Evolutionary conservation across 306 rosid species (phyloP), one percentile per base, ranked within the genome.

Genomic region (Macrotyloma uniflorum): DNA sequence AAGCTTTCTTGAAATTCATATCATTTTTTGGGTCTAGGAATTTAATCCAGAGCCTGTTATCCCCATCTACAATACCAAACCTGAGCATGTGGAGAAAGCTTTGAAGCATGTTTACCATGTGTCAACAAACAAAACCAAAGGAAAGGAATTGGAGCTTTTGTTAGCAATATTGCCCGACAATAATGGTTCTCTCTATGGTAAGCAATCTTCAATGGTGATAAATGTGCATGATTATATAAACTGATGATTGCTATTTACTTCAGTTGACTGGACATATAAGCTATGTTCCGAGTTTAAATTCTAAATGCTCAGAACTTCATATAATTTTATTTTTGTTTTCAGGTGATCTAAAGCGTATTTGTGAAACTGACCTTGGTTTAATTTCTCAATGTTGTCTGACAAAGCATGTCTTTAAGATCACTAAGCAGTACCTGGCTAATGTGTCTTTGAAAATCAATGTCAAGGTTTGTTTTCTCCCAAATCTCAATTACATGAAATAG

Each of bases 331-430:
- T 61, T 26, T 68, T 83, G 18, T 72, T 85, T 78, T 70, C 85
- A 94, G 98, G 98, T 83, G 98, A 92, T 76, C 78, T 94, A 53
- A 94, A 94, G 77, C 91, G 98, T 18, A 92, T 94, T 20, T 92
- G 98, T 70, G 98, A 94, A 88, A 94, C 98, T 0, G 97, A 94
- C 13, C 97, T 94, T 72, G 98, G 98, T 49, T 81, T 94, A 50
- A 93, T 94, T 51, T 90, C 98, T 12, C 98, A 94, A 81, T 94
- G 98, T 85, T 94, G 98, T 76, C 75, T 94, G 88, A 90, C 97
- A 1, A 94, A 88, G 80, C 92, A 94, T 67, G 98, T 94, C 18
- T 89, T 82, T 70, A 89, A 66, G 77, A 94, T 92, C 87, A 88
- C 86, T 53, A 94, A 94, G 85, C 98, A 89, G 84, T 94, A 94